These are phyloP conservation scores for Blastobotrys niveus DNA, from an alignment of 1,139 yeast genomes.

Conservation along the genomic window DNA sequence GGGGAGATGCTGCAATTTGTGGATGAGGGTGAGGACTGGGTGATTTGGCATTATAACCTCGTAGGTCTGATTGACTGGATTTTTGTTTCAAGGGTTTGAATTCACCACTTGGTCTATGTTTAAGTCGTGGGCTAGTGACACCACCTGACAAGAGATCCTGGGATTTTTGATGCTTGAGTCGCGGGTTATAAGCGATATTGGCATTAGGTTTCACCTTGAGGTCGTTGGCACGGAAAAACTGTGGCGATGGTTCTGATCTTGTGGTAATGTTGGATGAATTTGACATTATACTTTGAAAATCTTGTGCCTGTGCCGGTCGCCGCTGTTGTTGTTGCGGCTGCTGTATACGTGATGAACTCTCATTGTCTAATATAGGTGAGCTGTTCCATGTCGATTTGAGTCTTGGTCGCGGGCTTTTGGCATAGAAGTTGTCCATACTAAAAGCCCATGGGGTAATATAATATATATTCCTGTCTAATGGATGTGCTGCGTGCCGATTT, in stretches of 20 bases:
- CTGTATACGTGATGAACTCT: no score
- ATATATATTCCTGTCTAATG: no score
- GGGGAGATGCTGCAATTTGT: background rate
- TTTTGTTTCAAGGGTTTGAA: conserved; percentile 1
- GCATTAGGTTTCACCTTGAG: conserved; percentile 9
- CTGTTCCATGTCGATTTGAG: background rate
- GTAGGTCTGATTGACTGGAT: no score
- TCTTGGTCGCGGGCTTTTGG: background rate
- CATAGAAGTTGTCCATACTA: conserved; percentile 4
- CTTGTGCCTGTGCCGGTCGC: background rate
- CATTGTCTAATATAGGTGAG: background rate
- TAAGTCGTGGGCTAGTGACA: background rate
- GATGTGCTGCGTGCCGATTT: no score
- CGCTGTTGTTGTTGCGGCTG: background rate
- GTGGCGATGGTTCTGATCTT: background rate
- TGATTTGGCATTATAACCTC: no score
- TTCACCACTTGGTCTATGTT: conserved; percentile 8
- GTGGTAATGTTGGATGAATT: background rate
- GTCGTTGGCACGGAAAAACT: conserved; percentile 11
- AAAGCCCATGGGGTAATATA: no score
- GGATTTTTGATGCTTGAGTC: background rate
- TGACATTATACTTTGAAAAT: background rate
- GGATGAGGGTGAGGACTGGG: background rate
- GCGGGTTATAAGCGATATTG: conserved; percentile 3
- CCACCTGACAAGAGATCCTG: conserved; percentile 5